A percentile compares a stretch with the other conserved stretches of the same genome.
Conservation (phyloP, 1,139 yeast genomes). For the Protomyces macrosporus region DNA sequence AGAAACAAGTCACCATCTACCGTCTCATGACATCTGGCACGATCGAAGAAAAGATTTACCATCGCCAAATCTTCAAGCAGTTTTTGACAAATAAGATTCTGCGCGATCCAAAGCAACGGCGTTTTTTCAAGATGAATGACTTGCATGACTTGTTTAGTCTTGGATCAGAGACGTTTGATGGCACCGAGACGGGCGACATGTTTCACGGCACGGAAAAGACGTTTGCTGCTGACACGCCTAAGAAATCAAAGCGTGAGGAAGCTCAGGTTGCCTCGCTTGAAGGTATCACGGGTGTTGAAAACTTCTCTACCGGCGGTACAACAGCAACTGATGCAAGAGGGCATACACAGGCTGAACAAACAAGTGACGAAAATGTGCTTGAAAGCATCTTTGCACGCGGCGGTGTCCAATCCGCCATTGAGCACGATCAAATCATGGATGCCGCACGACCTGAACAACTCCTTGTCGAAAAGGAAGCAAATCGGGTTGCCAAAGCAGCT, state of each 20-base stretch:
- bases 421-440: conserved; percentile 72
- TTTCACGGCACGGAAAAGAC: conserved; percentile 51
- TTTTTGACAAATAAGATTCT: conserved; percentile 86
- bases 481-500: conserved; percentile 69
- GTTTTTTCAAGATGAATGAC: conserved; percentile 89
- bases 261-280: neutral
- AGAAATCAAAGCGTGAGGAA: neutral
- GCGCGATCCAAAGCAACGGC: conserved; percentile 88
- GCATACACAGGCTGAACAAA: conserved; percentile 40
- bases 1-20: conserved; percentile 85
- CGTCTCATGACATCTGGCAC: conserved; percentile 91
- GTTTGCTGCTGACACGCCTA: conserved; percentile 33
- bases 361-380: conserved; percentile 58
- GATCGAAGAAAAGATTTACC: conserved; percentile 93
- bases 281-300: conserved; percentile 28
- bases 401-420: conserved; percentile 69
- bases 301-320: conserved; percentile 32
- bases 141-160: conserved; percentile 81
- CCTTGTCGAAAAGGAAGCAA: conserved; percentile 69
- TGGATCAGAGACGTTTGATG: conserved; percentile 68
- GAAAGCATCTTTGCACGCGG: conserved; percentile 66
- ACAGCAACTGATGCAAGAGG: conserved; percentile 47
- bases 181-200: conserved; percentile 56
- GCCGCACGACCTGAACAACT: conserved; percentile 51
- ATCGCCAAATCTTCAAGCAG: conserved; percentile 92